A percentile compares a stretch with the other conserved stretches of the same genome.
Conservation (phyloP, 2,329 filamentous ascomycete species). For the Pseudocercospora macadamiae region DNA sequence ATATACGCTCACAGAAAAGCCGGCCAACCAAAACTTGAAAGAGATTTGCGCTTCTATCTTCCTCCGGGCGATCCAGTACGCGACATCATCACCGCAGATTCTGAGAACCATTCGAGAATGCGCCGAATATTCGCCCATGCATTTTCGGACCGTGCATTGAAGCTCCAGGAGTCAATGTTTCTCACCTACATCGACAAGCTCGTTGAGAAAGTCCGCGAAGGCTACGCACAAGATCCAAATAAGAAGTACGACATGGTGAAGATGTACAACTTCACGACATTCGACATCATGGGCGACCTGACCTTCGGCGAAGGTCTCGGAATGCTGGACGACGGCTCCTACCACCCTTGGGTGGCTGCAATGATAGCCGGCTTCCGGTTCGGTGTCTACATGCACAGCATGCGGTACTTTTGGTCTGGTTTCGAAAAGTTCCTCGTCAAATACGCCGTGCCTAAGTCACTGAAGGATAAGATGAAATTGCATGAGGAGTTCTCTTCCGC, state of each 20-base stretch:
- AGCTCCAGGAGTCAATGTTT: slow-evolving; percentile 46
- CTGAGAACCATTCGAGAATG: slow-evolving; percentile 44
- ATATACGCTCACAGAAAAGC: slow-evolving; percentile 42
- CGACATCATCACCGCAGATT: slow-evolving; percentile 30
- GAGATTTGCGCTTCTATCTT: slow-evolving; percentile 31
- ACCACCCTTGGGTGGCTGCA: slow-evolving; percentile 41
- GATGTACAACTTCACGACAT: slow-evolving; percentile 37
- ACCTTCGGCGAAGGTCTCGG: slow-evolving; percentile 40
- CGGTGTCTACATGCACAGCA: slow-evolving; percentile 14
- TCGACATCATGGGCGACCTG: slow-evolving; percentile 37
- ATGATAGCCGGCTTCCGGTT: slow-evolving; percentile 13
- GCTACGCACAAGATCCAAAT: slow-evolving; percentile 27
- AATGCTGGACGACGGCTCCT: slow-evolving; percentile 35
- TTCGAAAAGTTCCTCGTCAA: slow-evolving; percentile 11
- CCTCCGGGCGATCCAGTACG: slow-evolving; percentile 16
- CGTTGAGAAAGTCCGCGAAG: slow-evolving; percentile 41
- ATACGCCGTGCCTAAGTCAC: slow-evolving; percentile 9
- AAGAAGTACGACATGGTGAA: slow-evolving; percentile 32
- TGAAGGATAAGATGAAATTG: slow-evolving; percentile 8
- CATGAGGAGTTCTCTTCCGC: slow-evolving; percentile 15
- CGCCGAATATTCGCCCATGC: slow-evolving; percentile 45
- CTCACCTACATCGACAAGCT: slow-evolving; percentile 46
- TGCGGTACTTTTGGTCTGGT: slow-evolving; percentile 10
- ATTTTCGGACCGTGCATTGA: slow-evolving; percentile 45
- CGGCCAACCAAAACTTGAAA: slow-evolving; percentile 19